Evolutionary conservation across 805 yeast genomes (phyloP).

Genomic region (Candida michaelii): DNA sequence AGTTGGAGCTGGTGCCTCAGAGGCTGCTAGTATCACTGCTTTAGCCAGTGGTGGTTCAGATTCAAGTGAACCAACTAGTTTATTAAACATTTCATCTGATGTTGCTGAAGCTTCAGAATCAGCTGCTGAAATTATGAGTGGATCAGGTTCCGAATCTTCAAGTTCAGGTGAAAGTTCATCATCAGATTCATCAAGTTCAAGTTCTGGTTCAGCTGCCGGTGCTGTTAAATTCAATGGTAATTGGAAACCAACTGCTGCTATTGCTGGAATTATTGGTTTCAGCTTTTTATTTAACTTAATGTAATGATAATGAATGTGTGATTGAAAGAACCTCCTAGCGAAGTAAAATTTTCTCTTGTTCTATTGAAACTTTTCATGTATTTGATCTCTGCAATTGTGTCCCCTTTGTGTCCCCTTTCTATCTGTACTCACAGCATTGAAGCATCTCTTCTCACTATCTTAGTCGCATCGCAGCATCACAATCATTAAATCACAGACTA

Average conservation of each 20-base stretch:
- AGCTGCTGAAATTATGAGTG: constrained; percentile 3
- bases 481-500: not conserved
- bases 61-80: constrained; percentile 11
- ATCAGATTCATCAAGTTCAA: constrained; percentile 1
- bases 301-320: constrained; percentile 12
- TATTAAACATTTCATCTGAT: constrained; percentile 13
- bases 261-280: constrained; percentile 37
- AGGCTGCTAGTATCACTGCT: constrained; percentile 11
- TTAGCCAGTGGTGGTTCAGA: constrained; percentile 15
- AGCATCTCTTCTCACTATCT: too few species aligned
- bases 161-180: constrained; percentile 9
- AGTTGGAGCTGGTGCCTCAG: constrained; percentile 11
- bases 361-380: too few species aligned
- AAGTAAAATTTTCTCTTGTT: too few species aligned
- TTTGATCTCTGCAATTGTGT: too few species aligned
- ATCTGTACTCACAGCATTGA: too few species aligned
- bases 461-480: not conserved
- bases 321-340: too few species aligned
- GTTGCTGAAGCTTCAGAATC: constrained; percentile 12
- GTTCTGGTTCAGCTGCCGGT: constrained; percentile 16
- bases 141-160: constrained; percentile 13
- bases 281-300: constrained; percentile 32
- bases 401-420: too few species aligned
- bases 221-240: constrained; percentile 20
- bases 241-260: constrained; percentile 39